phyloP scores from a whole-genome alignment of 2,329 filamentous ascomycete species.

The Colletotrichum noveboracense region DNA sequence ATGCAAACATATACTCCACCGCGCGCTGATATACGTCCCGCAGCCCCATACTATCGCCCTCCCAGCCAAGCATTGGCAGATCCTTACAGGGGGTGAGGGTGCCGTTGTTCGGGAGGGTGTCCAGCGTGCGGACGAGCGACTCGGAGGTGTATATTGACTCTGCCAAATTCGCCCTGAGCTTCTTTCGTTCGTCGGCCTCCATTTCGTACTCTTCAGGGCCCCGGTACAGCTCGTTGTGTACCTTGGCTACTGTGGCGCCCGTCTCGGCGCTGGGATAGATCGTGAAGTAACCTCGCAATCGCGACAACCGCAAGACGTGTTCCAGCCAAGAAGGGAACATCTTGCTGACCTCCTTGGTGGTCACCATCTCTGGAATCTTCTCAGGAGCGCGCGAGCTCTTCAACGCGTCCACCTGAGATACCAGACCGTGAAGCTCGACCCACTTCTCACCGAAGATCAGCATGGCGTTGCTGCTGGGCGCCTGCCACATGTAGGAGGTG shows the following conservation, averaged over 20 bases:
- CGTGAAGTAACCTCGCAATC: conserved; percentile 77
- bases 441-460: conserved; percentile 87
- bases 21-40: conserved; percentile 49
- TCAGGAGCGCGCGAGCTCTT: conserved; percentile 36
- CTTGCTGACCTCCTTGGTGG: conserved; percentile 67
- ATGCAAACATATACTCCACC: conserved; percentile 58
- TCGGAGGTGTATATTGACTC: conserved; percentile 27
- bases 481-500: conserved; percentile 82
- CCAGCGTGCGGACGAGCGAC: conserved; percentile 50
- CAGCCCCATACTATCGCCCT: conserved; percentile 55
- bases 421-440: conserved; percentile 83
- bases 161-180: conserved; percentile 28
- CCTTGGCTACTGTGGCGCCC: conserved; percentile 64
- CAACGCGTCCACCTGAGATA: conserved; percentile 65
- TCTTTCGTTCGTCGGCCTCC: conserved; percentile 25
- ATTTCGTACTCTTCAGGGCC: conserved; percentile 71
- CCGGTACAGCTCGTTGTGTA: conserved; percentile 78
- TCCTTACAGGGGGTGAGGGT: conserved; percentile 47
- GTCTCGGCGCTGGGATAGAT: conserved; percentile 74
- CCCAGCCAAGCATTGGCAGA: conserved; percentile 68
- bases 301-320: conserved; percentile 77
- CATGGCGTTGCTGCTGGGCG: conserved; percentile 80
- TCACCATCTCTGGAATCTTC: conserved; percentile 43
- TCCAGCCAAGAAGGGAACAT: conserved; percentile 79
- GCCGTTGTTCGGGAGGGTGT: conserved; percentile 50